Base-by-base conservation (phyloP, 2,329 filamentous ascomycete genomes). In the Clarireedia paspali region DNA sequence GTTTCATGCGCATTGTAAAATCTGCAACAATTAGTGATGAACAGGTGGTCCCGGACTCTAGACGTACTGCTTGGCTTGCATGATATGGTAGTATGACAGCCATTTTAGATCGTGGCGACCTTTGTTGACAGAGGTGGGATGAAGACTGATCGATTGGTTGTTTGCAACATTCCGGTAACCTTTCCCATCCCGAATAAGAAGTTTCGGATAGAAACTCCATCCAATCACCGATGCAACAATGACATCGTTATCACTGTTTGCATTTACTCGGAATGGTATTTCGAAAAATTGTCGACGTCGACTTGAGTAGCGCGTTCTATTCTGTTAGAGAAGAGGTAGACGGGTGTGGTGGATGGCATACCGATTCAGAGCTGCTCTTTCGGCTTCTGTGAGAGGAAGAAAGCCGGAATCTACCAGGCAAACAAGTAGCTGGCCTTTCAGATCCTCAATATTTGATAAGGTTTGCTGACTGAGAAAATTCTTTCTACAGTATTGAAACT, bases 71-170 rank as follows among this genome's bases (percentile, higher is more conserved):
- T 86, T 91, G 2, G 88, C 87, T 70, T 96, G 91, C 89, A 97
- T 95, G 61, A 97, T 96, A 70, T 95, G 88, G 73, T 97, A 97
- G 70, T 96, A 99, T 0, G 89, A 94, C 46, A 99, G 75, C 84
- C 89, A 97, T 66, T 84, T 86, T 40, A 91, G 74, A 42, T 84
- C 81, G 47, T 77, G 74, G 58, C 76, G 76, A 6, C 77, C 80
- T 67, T 91, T 91, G 70, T 97, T 97, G 62, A 99, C 89, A 1
- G 90, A 95, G 0, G 87, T 88, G 0, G 91, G 88, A 63, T 95
- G 90, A 20, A 99, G 75, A 56, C 84, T 90, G 63, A 99, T 91
- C 46, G 82, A 81, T 70, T 97, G 92, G 69, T 95, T 96, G 73
- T 96, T 97, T 52, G 88, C 84, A 58, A 96, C 84, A 63, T 96